phyloP scores from a whole-genome alignment of 2,329 filamentous ascomycete species.

The Boeremia lycopersici region DNA sequence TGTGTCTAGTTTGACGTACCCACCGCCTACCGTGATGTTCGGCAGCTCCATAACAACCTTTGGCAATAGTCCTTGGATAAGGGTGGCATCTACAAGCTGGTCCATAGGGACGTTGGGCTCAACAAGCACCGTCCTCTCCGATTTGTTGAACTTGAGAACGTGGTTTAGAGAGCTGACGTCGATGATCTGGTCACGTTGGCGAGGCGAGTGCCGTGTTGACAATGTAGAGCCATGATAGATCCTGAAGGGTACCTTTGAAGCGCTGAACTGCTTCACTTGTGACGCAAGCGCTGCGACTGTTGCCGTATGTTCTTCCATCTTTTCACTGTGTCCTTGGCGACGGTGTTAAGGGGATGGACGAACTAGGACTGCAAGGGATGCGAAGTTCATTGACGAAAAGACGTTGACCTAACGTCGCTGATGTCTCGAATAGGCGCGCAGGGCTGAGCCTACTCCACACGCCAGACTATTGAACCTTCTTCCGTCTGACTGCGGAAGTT shows the following conservation, averaged over 20 bases:
- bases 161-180: slow-evolving; percentile 58
- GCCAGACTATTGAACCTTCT: slow-evolving; percentile 22
- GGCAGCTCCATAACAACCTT: slow-evolving; percentile 75
- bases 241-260: slow-evolving; percentile 57
- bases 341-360: neutral
- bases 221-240: slow-evolving; percentile 65
- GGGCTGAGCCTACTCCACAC: slow-evolving; percentile 32
- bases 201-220: slow-evolving; percentile 54
- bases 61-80: slow-evolving; percentile 62
- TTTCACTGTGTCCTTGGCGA: neutral
- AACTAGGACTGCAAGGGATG: neutral
- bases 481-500: slow-evolving; percentile 4
- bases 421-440: slow-evolving; percentile 26
- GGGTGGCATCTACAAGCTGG: slow-evolving; percentile 62
- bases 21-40: slow-evolving; percentile 71
- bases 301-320: slow-evolving; percentile 38
- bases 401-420: slow-evolving; percentile 11
- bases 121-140: slow-evolving; percentile 57
- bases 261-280: slow-evolving; percentile 52
- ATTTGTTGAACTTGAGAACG: slow-evolving; percentile 52
- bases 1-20: slow-evolving; percentile 33
- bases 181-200: slow-evolving; percentile 51
- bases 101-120: slow-evolving; percentile 76
- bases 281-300: slow-evolving; percentile 35
- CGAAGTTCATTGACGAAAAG: slow-evolving; percentile 6